A percentile compares a stretch with the other conserved stretches of the same genome.
Conservation (phyloP, 1,284 basidiomycete species). For the Puccinia triticina region DNA sequence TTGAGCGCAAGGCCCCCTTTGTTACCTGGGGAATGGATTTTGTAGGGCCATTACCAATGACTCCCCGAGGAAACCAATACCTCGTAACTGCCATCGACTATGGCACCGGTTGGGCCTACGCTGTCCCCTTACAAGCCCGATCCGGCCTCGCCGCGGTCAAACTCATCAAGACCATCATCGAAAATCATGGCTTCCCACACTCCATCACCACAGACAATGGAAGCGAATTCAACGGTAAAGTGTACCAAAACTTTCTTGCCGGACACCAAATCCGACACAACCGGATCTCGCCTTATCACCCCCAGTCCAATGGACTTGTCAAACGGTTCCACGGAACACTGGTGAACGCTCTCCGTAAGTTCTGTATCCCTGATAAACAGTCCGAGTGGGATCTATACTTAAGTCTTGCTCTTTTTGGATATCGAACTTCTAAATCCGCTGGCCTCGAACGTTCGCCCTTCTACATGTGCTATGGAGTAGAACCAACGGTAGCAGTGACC, state of each 20-base stretch:
- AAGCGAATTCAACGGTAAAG: neutral
- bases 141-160: neutral
- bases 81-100: slow-evolving; percentile 21
- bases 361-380: slow-evolving; percentile 20
- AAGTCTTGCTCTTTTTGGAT: slow-evolving; percentile 4
- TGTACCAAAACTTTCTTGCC: neutral
- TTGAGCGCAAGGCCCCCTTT: neutral
- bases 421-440: neutral
- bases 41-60: slow-evolving; percentile 5
- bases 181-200: slow-evolving; percentile 22
- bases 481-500: neutral
- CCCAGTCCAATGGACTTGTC: slow-evolving; percentile 7
- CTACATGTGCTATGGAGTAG: slow-evolving; percentile 17
- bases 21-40: slow-evolving; percentile 31
- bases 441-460: neutral
- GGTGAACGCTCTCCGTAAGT: neutral
- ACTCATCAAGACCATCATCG: neutral
- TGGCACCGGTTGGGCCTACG: slow-evolving; percentile 28
- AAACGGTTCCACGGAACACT: slow-evolving; percentile 31
- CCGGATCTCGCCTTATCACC: neutral
- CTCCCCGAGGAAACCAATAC: neutral
- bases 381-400: slow-evolving; percentile 9
- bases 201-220: slow-evolving; percentile 24
- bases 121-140: neutral
- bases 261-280: slow-evolving; percentile 13